Base-by-base conservation (phyloP, 768 basidiomycete species). In the Sarcodon aspratus region DNA sequence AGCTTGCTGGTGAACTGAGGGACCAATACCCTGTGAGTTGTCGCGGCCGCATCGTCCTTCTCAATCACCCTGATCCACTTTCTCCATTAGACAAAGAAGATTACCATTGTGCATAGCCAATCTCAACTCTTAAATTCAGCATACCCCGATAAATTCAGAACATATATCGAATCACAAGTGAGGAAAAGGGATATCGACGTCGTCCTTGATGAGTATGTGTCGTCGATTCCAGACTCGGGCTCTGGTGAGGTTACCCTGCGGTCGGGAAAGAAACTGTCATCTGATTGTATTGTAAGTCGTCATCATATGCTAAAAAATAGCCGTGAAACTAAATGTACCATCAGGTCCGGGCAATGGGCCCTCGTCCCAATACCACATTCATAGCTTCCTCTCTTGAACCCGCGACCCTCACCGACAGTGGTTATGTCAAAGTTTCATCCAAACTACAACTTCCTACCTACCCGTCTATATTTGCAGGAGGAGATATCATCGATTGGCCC, bases 81-180 rank as follows among this genome's bases (percentile, higher is more conserved):
- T 34, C 13, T 9, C 6, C 7, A 21, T 32, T 43, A 67, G 63
- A 48, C 47, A 17, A 68, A 62, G 59, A 80, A 74, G 52, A 69
- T 85, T 12, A 81, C 80, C 13, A 70, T 86, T 43, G 73, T 86
- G 9, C 84, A 85, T 9, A 66, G 70, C 21, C 64, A 70, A n/a
- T 46, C 53, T 1, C 60, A 69, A n/a, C 70, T 83, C 35, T 66
- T 85, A 50, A 82, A 81, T 51, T 59, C 66, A 4, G 61, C 70
- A 1, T 85, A 85, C 56, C 72, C 79, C 0, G 57, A 66, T 9
- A 70, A 71, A 45, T 76, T 76, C 61, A 73, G 84, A 45, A 69
- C 66, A 27, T 68, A 61, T 17, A 57, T 78, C 1, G 72, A 70
- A 44, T 60, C 64, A 2, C 66, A 69, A 12, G 52, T 80, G 2